phyloP scores from a whole-genome alignment of 352 stramenopile species.

The Phytophthora citrophthora region DNA sequence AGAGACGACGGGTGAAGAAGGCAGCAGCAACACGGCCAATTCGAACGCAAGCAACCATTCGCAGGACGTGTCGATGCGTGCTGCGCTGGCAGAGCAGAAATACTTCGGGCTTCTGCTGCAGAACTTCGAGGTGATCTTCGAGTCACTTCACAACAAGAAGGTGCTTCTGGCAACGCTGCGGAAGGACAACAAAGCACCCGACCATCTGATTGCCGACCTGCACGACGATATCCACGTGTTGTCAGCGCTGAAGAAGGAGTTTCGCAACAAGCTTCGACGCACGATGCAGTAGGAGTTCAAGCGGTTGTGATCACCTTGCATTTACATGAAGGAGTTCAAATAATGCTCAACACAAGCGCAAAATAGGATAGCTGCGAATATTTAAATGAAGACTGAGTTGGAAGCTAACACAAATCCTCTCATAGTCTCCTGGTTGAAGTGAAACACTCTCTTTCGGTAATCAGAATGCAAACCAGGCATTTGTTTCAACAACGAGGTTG shows the following conservation, averaged over 20 bases:
- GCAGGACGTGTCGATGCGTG: constrained; percentile 50
- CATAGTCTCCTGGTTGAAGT: too few species aligned
- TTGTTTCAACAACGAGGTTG: not conserved
- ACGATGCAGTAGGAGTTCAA: constrained; percentile 52
- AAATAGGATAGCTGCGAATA: too few species aligned
- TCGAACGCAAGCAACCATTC: constrained; percentile 58
- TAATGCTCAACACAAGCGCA: too few species aligned
- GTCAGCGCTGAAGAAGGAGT: constrained; percentile 81
- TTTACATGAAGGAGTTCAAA: too few species aligned
- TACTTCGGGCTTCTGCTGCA: constrained; percentile 83
- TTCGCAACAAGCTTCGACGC: constrained; percentile 73
- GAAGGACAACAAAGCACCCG: constrained; percentile 70
- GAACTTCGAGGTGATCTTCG: constrained; percentile 87
- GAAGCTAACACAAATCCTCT: too few species aligned
- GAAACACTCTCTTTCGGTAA: constrained; percentile 7
- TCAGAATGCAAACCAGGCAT: not conserved
- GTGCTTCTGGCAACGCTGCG: constrained; percentile 72
- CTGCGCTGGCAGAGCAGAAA: constrained; percentile 78
- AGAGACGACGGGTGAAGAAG: constrained; percentile 81
- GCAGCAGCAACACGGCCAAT: constrained; percentile 53
- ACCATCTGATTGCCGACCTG: constrained; percentile 77
- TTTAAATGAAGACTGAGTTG: too few species aligned
- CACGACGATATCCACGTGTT: constrained; percentile 86
- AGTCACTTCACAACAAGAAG: constrained; percentile 88
- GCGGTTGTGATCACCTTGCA: too few species aligned